A percentile compares a stretch with the other conserved stretches of the same genome.
Evolutionary conservation across 768 basidiomycete genomes (phyloP).

Genomic region (Cyathus striatus): DNA sequence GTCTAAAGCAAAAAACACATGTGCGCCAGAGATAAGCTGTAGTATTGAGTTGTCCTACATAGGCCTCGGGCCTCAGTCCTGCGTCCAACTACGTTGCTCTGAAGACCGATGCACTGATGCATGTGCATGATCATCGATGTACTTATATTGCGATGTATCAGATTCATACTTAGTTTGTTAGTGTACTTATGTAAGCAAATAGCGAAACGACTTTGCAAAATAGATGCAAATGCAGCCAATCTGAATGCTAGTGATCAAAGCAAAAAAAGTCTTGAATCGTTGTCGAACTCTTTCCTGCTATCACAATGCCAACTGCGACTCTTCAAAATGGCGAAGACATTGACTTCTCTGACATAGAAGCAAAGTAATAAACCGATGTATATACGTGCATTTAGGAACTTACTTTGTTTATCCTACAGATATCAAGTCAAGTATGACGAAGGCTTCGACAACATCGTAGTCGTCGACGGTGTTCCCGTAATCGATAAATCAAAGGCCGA

Average conservation of each 20-base stretch:
- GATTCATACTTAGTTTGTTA: too few relatives aligned
- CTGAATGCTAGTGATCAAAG: not conserved
- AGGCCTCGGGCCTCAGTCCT: too few relatives aligned
- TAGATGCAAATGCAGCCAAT: not conserved
- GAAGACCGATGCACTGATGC: too few relatives aligned
- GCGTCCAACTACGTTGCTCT: too few relatives aligned
- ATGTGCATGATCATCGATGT: too few relatives aligned
- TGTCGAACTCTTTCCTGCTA: not conserved
- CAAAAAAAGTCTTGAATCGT: not conserved
- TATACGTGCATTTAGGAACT: not conserved
- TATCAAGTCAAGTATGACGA: slow-evolving; percentile 83
- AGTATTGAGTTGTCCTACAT: too few relatives aligned
- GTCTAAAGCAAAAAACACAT: too few relatives aligned
- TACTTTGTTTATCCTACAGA: slow-evolving; percentile 34
- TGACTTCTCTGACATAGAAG: slow-evolving; percentile 86
- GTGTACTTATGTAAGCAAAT: too few relatives aligned
- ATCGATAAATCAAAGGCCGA: slow-evolving; percentile 86
- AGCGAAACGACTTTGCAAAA: too few relatives aligned
- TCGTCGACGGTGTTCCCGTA: slow-evolving; percentile 89
- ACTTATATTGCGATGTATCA: too few relatives aligned
- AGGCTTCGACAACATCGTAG: slow-evolving; percentile 85
- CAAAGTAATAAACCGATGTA: slow-evolving; percentile 45
- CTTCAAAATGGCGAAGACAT: slow-evolving; percentile 54
- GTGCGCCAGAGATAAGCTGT: too few relatives aligned
- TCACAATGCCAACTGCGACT: slow-evolving; percentile 41